Conservation (phyloP, 2,329 filamentous ascomycete species). For the Zymoseptoria ardabiliae region DNA sequence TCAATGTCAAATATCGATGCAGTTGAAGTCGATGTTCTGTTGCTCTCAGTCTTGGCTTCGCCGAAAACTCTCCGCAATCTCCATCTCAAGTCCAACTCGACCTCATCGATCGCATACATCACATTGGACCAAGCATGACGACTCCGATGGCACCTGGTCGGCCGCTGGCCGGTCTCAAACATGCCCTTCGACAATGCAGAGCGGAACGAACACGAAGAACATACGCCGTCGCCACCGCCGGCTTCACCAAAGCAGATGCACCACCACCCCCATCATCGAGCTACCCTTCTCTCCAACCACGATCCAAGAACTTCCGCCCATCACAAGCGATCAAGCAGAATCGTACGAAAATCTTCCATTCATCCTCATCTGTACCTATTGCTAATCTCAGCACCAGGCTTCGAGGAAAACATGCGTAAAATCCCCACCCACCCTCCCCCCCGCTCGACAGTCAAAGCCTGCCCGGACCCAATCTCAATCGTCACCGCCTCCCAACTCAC, state of each 20-base stretch:
- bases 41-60: background rate
- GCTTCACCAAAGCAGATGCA: background rate
- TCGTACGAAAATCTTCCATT: conserved; percentile 15
- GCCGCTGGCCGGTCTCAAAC: conserved; percentile 65
- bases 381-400: conserved; percentile 14
- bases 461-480: conserved; percentile 60
- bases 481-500: conserved; percentile 63
- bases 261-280: conserved; percentile 36
- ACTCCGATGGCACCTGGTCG: conserved; percentile 50
- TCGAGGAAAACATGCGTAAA: conserved; percentile 24
- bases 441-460: conserved; percentile 47
- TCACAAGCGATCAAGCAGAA: conserved; percentile 30
- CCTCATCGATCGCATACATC: background rate
- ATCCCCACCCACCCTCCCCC: conserved; percentile 41
- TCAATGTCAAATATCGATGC: background rate
- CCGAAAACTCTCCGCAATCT: background rate
- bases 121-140: conserved; percentile 42
- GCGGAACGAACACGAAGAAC: conserved; percentile 24
- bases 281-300: conserved; percentile 41
- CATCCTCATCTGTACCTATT: background rate
- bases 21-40: background rate
- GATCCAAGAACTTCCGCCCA: conserved; percentile 24
- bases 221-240: conserved; percentile 36
- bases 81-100: background rate
- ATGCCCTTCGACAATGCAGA: conserved; percentile 52